Percentiles rank a stretch among this genome's conserved stretches.
Evolutionary conservation across 805 yeast species (phyloP).

Genomic region (Candida hungchunana): DNA sequence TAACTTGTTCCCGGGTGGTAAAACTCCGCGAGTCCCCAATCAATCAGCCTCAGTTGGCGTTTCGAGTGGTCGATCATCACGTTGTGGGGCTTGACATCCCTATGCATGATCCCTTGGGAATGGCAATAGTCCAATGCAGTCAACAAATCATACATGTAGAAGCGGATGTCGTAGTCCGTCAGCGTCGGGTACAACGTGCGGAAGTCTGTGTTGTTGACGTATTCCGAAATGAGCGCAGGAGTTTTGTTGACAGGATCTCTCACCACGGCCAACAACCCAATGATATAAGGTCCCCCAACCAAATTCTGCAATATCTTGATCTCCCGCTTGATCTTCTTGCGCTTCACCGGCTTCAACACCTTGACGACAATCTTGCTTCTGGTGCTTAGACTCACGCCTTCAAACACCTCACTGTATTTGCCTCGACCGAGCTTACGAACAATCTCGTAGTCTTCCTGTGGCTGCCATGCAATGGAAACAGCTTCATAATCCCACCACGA

Average conservation of each 20-base stretch:
- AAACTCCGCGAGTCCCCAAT: conserved; percentile 94
- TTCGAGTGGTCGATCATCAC: conserved; percentile 82
- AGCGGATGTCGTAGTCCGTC: conserved; percentile 69
- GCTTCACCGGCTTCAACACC: conserved; percentile 88
- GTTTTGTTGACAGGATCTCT: conserved; percentile 82
- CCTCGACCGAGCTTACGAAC: conserved; percentile 86
- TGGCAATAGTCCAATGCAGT: conserved; percentile 84
- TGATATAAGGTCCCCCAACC: conserved; percentile 77
- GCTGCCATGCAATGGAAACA: conserved; percentile 76
- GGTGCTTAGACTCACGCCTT: conserved; percentile 65
- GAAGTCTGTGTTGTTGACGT: conserved; percentile 80
- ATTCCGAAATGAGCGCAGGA: conserved; percentile 85
- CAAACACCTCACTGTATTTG: conserved; percentile 89
- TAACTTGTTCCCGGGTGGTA: conserved; percentile 87
- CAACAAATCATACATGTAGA: conserved; percentile 77
- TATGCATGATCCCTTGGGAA: conserved; percentile 91
- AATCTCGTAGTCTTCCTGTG: conserved; percentile 81
- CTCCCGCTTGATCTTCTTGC: conserved; percentile 90
- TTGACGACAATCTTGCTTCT: conserved; percentile 76
- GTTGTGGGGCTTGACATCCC: conserved; percentile 93
- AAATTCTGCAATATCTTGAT: conserved; percentile 82
- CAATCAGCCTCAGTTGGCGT: conserved; percentile 67
- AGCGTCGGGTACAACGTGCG: conserved; percentile 81
- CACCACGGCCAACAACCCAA: conserved; percentile 75
- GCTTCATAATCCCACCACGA: conserved; percentile 85